These are phyloP conservation scores for Leccinum rimulosum DNA, from an alignment of 768 basidiomycete species.

Conservation along the genomic window DNA sequence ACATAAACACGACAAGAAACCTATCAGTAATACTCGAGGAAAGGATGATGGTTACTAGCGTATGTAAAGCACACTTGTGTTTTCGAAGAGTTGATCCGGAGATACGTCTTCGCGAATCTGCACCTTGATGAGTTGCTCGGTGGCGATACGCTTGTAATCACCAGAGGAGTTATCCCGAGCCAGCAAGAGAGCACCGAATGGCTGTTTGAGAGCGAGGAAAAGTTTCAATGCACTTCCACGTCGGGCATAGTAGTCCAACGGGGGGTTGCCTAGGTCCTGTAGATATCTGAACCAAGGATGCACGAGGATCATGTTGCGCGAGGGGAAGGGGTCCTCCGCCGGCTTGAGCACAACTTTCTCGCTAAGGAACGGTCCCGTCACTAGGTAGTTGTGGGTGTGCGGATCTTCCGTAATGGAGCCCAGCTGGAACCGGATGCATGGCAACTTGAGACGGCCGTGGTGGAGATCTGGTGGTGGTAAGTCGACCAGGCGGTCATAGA, in stretches of 20 bases:
- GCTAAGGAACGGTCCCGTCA: slow-evolving; percentile 11
- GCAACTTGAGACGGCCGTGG: slow-evolving; percentile 15
- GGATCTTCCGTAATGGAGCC: slow-evolving; percentile 6
- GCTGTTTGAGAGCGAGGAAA: slow-evolving; percentile 15
- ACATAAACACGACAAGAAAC: no score
- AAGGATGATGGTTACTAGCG: no score
- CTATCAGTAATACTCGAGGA: no score
- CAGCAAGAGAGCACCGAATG: slow-evolving; percentile 17
- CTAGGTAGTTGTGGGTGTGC: slow-evolving; percentile 8
- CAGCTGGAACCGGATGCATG: slow-evolving; percentile 14
- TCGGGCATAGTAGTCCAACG: no score
- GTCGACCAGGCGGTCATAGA: slow-evolving; percentile 11
- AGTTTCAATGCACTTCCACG: slow-evolving; percentile 5
- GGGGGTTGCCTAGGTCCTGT: slow-evolving; percentile 12
- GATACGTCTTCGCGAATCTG: slow-evolving; percentile 8
- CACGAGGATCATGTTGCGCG: slow-evolving; percentile 17
- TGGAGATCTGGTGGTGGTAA: slow-evolving; percentile 15
- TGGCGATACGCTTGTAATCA: slow-evolving; percentile 20
- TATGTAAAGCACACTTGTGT: slow-evolving; percentile 16
- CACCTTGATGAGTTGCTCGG: slow-evolving; percentile 16
- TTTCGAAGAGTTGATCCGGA: slow-evolving; percentile 9
- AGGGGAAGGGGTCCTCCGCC: slow-evolving; percentile 3
- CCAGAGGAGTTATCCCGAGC: slow-evolving; percentile 2
- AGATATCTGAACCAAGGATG: slow-evolving; percentile 19
- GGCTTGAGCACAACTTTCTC: slow-evolving; percentile 11